Conservation (phyloP, 2,329 filamentous ascomycete genomes). For the Epichloe gansuensis region DNA sequence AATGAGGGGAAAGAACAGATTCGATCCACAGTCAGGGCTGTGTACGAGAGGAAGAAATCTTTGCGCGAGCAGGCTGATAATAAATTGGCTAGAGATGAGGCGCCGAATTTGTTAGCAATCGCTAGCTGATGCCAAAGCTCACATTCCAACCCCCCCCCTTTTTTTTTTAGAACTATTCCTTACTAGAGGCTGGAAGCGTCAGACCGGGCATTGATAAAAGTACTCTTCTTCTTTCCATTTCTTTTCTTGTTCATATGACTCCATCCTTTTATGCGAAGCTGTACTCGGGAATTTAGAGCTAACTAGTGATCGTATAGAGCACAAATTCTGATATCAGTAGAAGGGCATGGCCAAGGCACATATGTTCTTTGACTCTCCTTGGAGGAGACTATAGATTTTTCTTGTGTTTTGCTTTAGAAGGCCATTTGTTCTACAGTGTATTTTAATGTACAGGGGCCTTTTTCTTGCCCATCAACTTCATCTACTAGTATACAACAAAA, state of each 20-base stretch:
- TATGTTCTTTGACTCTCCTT: not conserved
- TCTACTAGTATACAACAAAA: conserved; percentile 1
- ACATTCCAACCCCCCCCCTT: not conserved
- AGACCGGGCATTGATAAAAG: too few relatives aligned
- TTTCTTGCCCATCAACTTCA: not conserved
- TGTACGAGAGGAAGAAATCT: conserved; percentile 84
- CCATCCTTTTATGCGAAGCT: not conserved
- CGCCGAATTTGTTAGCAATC: conserved; percentile 3
- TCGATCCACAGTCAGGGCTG: conserved; percentile 64
- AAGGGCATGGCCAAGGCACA: not conserved
- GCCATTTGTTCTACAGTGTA: conserved; percentile 25
- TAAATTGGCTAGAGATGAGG: conserved; percentile 21
- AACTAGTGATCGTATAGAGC: not conserved
- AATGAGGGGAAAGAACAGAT: conserved; percentile 69
- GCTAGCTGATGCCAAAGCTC: not conserved
- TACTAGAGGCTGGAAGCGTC: too few relatives aligned
- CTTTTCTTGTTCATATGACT: too few relatives aligned
- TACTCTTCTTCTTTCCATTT: too few relatives aligned
- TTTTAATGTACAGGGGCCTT: conserved; percentile 23
- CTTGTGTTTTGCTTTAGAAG: not conserved
- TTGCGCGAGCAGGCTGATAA: conserved; percentile 42
- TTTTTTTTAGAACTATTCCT: not conserved
- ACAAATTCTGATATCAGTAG: not conserved
- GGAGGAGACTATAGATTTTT: too few relatives aligned
- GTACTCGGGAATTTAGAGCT: not conserved